Evolutionary conservation across 1,139 yeast genomes (phyloP).

Genomic region (Protomyces macrosporus): DNA sequence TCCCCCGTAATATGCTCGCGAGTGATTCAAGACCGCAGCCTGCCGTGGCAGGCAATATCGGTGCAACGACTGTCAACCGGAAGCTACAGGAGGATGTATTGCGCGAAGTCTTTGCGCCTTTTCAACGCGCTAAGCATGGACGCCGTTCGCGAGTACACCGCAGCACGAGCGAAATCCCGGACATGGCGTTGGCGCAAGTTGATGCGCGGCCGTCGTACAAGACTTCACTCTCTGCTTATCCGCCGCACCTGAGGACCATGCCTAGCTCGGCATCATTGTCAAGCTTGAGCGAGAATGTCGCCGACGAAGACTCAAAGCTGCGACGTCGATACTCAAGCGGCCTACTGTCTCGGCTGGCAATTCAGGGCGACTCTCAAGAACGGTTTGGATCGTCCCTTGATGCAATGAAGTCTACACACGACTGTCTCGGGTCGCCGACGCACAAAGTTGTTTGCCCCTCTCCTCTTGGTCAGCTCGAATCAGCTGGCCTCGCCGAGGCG

Average conservation of each 20-base stretch:
- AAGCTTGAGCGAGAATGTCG: neutral
- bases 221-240: neutral
- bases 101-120: conserved; percentile 64
- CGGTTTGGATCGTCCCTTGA: conserved; percentile 13
- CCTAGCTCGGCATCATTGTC: conserved; percentile 13
- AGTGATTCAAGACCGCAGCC: neutral
- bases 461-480: neutral
- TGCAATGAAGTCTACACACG: neutral
- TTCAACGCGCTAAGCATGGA: conserved; percentile 26
- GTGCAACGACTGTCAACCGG: conserved; percentile 61
- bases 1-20: conserved; percentile 23
- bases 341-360: neutral
- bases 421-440: neutral
- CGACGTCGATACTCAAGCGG: conserved; percentile 20
- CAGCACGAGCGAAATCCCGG: neutral
- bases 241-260: neutral
- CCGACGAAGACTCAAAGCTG: neutral
- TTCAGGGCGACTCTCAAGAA: neutral
- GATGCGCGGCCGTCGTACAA: neutral
- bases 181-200: neutral
- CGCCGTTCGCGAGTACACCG: neutral
- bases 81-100: conserved; percentile 61
- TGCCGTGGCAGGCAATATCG: conserved; percentile 39
- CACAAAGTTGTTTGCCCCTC: neutral
- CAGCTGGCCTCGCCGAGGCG: neutral